Evolutionary conservation across 805 yeast species (phyloP), one percentile per base, ranked within the genome.

Genomic region (Hanseniaspora valbyensis): DNA sequence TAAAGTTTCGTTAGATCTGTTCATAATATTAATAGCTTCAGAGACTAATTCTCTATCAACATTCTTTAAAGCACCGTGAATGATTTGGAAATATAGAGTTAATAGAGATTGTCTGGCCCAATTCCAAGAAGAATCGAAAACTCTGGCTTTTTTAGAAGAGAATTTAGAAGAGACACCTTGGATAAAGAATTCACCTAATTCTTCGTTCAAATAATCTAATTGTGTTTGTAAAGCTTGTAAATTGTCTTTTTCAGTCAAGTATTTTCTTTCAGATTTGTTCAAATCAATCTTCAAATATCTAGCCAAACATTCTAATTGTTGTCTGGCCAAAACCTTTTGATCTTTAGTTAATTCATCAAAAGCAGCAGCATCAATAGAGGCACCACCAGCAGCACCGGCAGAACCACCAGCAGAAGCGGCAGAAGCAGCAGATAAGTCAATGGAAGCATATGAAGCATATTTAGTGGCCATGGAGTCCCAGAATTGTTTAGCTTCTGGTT

Each of bases 81-180:
- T 88, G 61, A 92, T 88, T 69, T 92, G 96, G 65, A 78, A 92
- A 71, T 85, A 92, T 86, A 92, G 82, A 44, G 88, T 78, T 59
- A 92, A 72, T 54, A 92, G 84, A 66, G 92, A 95, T 73, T 92
- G 98, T 69, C 96, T 85, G 43, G 97, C 96, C 98, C 98, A 92
- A 69, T 94, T 94, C 98, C 98, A 92, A 69, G 89, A 88, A 21
- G 96, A 88, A 69, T 92, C 97, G 68, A 90, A 92, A 50, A 83
- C 80, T 73, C 98, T 84, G 26, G 96, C 95, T 73, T 92, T 92
- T 70, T 84, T 76, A 55, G 90, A 75, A 29, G 95, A 84, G 71
- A 92, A 92, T 4, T 82, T 79, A 38, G 97, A 95, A 57, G 80
- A 73, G 60, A 92, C 82, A 65, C 98, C 97, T 53, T 80, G 76